Evolutionary conservation across 805 yeast species (phyloP).

Genomic region (Limtongia smithiae): DNA sequence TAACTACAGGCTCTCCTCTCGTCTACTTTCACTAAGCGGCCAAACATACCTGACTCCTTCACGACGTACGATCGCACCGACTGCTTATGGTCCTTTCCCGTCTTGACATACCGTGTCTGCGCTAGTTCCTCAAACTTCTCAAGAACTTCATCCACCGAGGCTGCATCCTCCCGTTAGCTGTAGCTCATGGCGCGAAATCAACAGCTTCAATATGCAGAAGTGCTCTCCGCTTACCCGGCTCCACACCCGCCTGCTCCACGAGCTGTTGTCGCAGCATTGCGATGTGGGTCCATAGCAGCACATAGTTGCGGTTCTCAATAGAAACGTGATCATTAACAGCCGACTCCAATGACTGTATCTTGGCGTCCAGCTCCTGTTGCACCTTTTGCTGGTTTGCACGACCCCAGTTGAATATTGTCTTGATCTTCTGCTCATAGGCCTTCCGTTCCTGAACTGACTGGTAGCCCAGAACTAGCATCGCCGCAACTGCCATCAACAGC

Average conservation of each 20-base stretch:
- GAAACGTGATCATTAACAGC: neutral
- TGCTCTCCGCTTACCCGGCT: slow-evolving; percentile 41
- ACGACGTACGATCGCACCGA: no score
- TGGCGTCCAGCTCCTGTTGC: no score
- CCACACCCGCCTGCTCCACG: slow-evolving; percentile 47
- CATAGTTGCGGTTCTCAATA: neutral
- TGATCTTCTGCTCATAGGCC: no score
- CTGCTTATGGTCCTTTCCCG: neutral
- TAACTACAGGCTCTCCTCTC: neutral
- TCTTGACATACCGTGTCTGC: neutral
- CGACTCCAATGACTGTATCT: neutral
- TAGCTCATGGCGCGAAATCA: neutral
- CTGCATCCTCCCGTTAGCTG: no score
- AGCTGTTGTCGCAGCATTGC: slow-evolving; percentile 63
- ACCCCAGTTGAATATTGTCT: no score
- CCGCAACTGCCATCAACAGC: no score
- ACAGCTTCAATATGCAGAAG: neutral
- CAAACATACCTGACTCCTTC: neutral
- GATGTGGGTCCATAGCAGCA: slow-evolving; percentile 45
- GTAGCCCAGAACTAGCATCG: no score
- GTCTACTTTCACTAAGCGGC: no score
- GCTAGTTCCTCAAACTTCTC: slow-evolving; percentile 4
- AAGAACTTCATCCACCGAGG: slow-evolving; percentile 8
- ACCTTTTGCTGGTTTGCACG: no score
- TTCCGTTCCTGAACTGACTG: no score